Base-by-base conservation (phyloP, 169 alveolate species). In the Cryptosporidium ubiquitum region DNA sequence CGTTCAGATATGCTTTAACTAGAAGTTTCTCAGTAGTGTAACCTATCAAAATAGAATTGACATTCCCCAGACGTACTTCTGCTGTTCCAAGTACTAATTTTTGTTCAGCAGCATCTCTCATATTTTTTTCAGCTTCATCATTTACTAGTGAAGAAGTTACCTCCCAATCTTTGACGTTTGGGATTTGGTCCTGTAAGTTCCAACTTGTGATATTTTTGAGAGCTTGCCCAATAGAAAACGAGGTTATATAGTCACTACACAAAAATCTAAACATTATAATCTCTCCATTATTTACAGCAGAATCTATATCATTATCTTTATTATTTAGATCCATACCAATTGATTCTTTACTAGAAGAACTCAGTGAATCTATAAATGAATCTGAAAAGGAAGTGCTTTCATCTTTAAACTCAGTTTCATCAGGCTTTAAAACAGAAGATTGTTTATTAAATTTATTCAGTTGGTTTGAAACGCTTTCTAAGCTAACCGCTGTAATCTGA, bases 181-280 rank as follows among this genome's bases (percentile, higher is more conserved):
- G 75, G 39, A 79, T 79, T 61, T 58, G 37, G 20, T 79, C 89
- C 40, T 58, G 52, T 14, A 79, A 5, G 40, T 79, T 79, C 89
- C 89, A 79, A 39, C 79, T 79, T 16, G 89, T 79, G 16, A 66
- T n/a, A 39, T 79, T 79, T 23, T 33, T 18, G 5, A 79, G 44
- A 20, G 89, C 60, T 18, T 79, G 89, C 0, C 89, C 89, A 40
- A 79, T 61, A 14, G 68, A 40, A 33, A 60, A 58, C 29, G 89
- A 79, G 3, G 51, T 79, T 37, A 79, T 79, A 39, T 79, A 79
- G 39, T 79, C 89, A 20, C 75, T 79, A 12, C 89, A 79, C 6
- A 79, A 35, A 42, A 79, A 58, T 66, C 52, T 79, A 35, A 64
- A 0, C 89, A 79, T 79, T 39, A 26, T 4, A 42, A 79, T 79